Evolutionary conservation across 768 basidiomycete species (phyloP).

Genomic region (Calocybe gangraenosa): DNA sequence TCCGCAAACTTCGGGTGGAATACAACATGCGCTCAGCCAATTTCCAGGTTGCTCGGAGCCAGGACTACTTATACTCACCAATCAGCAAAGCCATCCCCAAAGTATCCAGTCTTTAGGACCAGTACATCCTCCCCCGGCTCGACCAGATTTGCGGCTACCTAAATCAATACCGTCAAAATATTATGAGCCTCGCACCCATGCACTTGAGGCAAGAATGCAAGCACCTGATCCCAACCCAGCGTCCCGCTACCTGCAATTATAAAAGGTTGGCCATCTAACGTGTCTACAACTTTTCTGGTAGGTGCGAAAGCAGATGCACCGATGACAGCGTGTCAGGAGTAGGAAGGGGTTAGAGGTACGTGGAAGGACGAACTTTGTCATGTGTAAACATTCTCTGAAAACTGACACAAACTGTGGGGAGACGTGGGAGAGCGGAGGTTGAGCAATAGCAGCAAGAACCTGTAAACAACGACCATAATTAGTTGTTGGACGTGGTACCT

Average conservation of each 20-base stretch:
- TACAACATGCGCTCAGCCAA: neutral
- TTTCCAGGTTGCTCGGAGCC: too few species aligned
- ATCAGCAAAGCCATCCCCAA: constrained; percentile 79
- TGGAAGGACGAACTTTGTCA: constrained; percentile 49
- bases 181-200: neutral
- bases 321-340: neutral
- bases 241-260: constrained; percentile 86
- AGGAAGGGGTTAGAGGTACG: neutral
- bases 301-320: neutral
- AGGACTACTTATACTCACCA: constrained; percentile 49
- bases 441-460: constrained; percentile 82
- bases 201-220: constrained; percentile 11
- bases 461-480: too few species aligned
- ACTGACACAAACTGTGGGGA: constrained; percentile 77
- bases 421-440: constrained; percentile 76
- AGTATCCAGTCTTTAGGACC: constrained; percentile 86
- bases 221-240: constrained; percentile 83
- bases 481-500: neutral
- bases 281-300: constrained; percentile 60
- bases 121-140: constrained; percentile 68
- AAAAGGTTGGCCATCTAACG: constrained; percentile 70
- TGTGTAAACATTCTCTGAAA: constrained; percentile 73
- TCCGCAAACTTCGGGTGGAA: constrained; percentile 49
- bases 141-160: constrained; percentile 82
- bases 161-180: neutral